phyloP scores from a whole-genome alignment of 2,329 filamentous ascomycete species.

The Trichoderma gracile region DNA sequence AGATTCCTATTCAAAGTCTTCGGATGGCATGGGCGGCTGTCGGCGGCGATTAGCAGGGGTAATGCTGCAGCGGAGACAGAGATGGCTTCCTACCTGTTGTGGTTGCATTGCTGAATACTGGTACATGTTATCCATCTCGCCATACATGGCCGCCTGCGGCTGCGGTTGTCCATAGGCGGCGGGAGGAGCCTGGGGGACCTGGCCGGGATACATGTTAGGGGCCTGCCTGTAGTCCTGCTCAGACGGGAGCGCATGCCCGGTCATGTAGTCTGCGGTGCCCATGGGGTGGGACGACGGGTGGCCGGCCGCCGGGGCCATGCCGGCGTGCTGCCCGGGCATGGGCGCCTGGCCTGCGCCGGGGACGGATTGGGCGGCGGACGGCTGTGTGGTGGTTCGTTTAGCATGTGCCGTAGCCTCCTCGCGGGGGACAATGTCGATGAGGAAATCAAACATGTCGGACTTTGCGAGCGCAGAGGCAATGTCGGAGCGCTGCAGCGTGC shows the following conservation, averaged over 20 bases:
- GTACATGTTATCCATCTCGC: slow-evolving; percentile 82
- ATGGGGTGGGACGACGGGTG: slow-evolving; percentile 58
- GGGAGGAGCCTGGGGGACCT: slow-evolving; percentile 72
- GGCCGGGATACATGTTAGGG: slow-evolving; percentile 77
- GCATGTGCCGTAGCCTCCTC: slow-evolving; percentile 87
- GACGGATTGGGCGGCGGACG: slow-evolving; percentile 46
- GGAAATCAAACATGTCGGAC: slow-evolving; percentile 99
- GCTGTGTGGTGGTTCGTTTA: slow-evolving; percentile 67
- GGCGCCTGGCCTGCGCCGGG: slow-evolving; percentile 53
- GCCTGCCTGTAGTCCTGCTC: slow-evolving; percentile 80
- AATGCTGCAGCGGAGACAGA: background rate
- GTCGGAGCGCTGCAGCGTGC: slow-evolving; percentile 91
- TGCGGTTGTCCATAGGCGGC: slow-evolving; percentile 76
- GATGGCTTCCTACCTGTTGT: slow-evolving; percentile 67
- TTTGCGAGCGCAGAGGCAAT: slow-evolving; percentile 95
- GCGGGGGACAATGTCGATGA: slow-evolving; percentile 96
- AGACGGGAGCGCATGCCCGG: slow-evolving; percentile 62
- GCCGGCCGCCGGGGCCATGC: slow-evolving; percentile 56
- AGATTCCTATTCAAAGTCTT: slow-evolving; percentile 47
- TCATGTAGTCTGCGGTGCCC: slow-evolving; percentile 63
- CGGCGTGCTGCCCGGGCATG: slow-evolving; percentile 54
- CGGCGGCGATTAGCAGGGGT: slow-evolving; percentile 25
- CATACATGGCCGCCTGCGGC: slow-evolving; percentile 68
- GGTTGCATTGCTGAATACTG: slow-evolving; percentile 76
- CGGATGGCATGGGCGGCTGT: slow-evolving; percentile 47